Conservation (phyloP, 805 yeast genomes). For the Yarrowia phangngaensis region DNA sequence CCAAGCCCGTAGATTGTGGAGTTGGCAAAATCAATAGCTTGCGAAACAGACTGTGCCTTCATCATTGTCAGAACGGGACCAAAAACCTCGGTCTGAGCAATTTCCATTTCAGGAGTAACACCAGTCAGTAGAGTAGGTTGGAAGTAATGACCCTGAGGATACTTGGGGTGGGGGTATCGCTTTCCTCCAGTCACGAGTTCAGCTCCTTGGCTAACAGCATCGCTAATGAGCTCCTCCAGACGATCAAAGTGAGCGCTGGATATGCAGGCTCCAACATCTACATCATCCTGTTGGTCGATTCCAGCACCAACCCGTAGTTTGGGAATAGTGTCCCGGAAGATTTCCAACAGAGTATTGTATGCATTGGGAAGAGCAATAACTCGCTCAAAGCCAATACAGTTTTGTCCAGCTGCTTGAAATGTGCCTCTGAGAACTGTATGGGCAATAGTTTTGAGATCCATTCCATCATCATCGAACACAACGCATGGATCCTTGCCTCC, state of each 20-base stretch:
- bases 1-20: constrained; percentile 87
- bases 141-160: constrained; percentile 93
- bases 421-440: constrained; percentile 91
- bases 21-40: constrained; percentile 76
- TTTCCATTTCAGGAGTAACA: constrained; percentile 68
- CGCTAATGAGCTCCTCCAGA: constrained; percentile 62
- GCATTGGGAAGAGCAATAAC: constrained; percentile 73
- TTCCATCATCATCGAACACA: constrained; percentile 63
- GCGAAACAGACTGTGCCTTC: constrained; percentile 60
- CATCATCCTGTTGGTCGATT: constrained; percentile 82
- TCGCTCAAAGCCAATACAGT: constrained; percentile 95
- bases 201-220: constrained; percentile 82
- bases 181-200: constrained; percentile 75
- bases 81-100: constrained; percentile 88
- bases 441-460: constrained; percentile 45
- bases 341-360: constrained; percentile 59
- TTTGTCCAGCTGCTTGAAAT: constrained; percentile 96
- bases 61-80: constrained; percentile 86
- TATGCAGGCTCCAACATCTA: constrained; percentile 96
- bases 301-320: constrained; percentile 78
- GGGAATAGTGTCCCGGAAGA: constrained; percentile 56
- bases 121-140: constrained; percentile 83
- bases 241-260: constrained; percentile 68
- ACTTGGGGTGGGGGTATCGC: constrained; percentile 78
- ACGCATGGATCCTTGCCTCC: constrained; percentile 96